Evolutionary conservation across 2,329 filamentous ascomycete genomes (phyloP).

Genomic region (Colletotrichum noveboracense): DNA sequence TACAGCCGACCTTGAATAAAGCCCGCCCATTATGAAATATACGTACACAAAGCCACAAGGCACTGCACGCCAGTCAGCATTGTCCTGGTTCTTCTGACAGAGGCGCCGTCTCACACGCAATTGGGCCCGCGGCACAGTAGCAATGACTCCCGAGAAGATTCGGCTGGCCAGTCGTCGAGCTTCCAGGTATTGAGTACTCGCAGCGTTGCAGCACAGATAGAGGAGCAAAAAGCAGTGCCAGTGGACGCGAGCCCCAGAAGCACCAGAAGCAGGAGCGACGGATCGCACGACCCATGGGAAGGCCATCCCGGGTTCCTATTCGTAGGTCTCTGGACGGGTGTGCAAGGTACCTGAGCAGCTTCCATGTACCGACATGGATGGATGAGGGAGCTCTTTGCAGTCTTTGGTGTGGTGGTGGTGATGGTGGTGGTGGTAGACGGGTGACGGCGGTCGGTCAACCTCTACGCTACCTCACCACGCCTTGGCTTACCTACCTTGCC

Average conservation of each 20-base stretch:
- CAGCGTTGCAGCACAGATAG: constrained; percentile 1
- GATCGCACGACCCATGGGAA: neutral
- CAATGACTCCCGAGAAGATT: constrained; percentile 10
- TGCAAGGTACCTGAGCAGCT: constrained; percentile 18
- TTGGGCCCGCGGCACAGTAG: neutral
- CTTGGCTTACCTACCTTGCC: neutral
- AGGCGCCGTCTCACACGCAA: neutral
- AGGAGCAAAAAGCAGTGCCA: constrained; percentile 2
- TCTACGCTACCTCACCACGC: neutral
- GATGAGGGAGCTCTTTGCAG: neutral
- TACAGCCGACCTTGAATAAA: neutral
- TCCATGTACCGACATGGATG: constrained; percentile 16
- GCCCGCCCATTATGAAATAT: neutral
- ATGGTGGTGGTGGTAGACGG: neutral
- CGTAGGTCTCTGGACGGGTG: neutral
- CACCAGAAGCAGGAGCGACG: neutral
- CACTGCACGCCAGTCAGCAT: neutral
- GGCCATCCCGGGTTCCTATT: neutral
- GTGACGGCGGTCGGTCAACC: constrained; percentile 2
- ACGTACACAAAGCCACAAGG: neutral
- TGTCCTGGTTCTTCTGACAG: neutral
- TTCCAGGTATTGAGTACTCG: neutral
- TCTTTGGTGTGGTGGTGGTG: neutral
- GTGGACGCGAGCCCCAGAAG: neutral
- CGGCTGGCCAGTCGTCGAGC: neutral